A percentile compares a stretch with the other conserved stretches of the same genome.
Evolutionary conservation across 2,329 filamentous ascomycete species (phyloP).

Genomic region (Colletotrichum cereale): DNA sequence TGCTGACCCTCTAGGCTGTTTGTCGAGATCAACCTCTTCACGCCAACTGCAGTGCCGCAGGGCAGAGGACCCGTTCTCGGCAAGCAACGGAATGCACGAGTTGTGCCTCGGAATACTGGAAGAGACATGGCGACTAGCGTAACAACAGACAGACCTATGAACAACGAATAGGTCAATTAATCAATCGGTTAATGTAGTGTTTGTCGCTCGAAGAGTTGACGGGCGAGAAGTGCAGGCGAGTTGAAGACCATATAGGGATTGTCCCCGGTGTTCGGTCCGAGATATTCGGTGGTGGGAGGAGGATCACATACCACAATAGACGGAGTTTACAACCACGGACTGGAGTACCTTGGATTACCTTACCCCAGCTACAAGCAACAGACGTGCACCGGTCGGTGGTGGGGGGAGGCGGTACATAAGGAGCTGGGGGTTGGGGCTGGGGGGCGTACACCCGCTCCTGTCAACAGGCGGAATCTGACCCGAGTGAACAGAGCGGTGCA

Average conservation of each 20-base stretch:
- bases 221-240: neutral
- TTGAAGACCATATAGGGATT: neutral
- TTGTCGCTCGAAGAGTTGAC: neutral
- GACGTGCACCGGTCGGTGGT: slow-evolving; percentile 5
- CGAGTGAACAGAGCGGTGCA: slow-evolving; percentile 26
- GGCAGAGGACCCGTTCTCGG: slow-evolving; percentile 45
- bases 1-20: slow-evolving; percentile 68
- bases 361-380: slow-evolving; percentile 23
- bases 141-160: neutral
- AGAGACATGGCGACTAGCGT: slow-evolving; percentile 58
- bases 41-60: slow-evolving; percentile 30
- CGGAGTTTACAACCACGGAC: slow-evolving; percentile 13
- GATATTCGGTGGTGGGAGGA: slow-evolving; percentile 1
- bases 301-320: slow-evolving; percentile 1
- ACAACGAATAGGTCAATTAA: neutral
- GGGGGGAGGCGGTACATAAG: slow-evolving; percentile 33
- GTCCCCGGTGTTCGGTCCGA: neutral
- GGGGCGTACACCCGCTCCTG: slow-evolving; percentile 2
- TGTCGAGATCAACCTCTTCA: slow-evolving; percentile 60
- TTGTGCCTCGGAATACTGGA: slow-evolving; percentile 61
- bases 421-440: slow-evolving; percentile 20
- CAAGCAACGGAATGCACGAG: slow-evolving; percentile 60
- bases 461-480: slow-evolving; percentile 25
- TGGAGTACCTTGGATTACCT: slow-evolving; percentile 6
- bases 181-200: neutral